Evolutionary conservation across 768 basidiomycete genomes (phyloP), one percentile per base, ranked within the genome.

Genomic region (Podaxis carcinomalis): DNA sequence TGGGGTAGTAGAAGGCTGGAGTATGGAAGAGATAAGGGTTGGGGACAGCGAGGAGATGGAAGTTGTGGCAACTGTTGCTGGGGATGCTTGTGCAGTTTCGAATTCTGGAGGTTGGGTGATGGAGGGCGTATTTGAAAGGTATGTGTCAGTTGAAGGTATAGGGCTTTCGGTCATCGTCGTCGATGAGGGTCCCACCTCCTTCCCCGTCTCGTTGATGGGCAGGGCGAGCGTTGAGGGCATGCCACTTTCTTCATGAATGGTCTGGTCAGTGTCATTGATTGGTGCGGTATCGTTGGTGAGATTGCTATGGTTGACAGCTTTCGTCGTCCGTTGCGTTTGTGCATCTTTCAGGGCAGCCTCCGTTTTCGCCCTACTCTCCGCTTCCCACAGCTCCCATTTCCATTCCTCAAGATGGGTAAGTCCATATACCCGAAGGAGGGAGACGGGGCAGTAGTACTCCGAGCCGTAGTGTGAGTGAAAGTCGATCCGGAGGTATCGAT

Each of bases 401-500:
- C 92, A 98, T 67, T 95, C 86, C 63, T 98, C 95, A 64, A 98
- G 86, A 75, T 98, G 95, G 1, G 95, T 98, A 57, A 96, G 85
- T 4, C 97, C 97, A 63, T 95, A 98, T 1, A 97, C 94, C 28
- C 94, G 88, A 16, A 98, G 81, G 0, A 98, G 83, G 0, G 92
- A 95, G 16, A 98, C 80, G 0, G 97, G 97, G 68, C 97, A 99
- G 71, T 95, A 98, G 75, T 90, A 98, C 73, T 99, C 97, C 67
- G 85, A 90, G 19, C 94, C 92, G 67, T 97, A 98, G 69, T 95
- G 90, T 0, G 92, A 90, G 53, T 90, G 83, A 70, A 99, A 98
- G 72, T 98, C 95, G 68, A 99, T 84, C 1, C 95, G 88, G 60
- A 99, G 86, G 70, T 89, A 98, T 13, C 95, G 89, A 72, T 95